phyloP scores from a whole-genome alignment of 192 early-diverging fungal genomes.

The Backusella liffmaniae region DNA sequence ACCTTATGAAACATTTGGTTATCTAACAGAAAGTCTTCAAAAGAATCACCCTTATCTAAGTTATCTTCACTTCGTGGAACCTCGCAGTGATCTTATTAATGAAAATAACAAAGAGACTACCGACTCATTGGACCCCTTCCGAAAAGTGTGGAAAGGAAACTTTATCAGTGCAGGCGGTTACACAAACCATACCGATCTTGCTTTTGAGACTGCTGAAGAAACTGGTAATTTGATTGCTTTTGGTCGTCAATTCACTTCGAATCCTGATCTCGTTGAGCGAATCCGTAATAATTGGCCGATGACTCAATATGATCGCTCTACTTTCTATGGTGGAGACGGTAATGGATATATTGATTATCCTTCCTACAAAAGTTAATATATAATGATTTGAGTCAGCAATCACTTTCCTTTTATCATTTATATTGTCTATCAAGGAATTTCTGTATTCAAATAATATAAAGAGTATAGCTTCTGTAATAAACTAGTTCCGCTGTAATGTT shows the following conservation, averaged over 20 bases:
- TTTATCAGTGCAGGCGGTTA: conserved; percentile 29
- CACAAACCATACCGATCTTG: neutral
- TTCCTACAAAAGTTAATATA: neutral
- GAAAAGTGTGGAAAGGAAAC: conserved; percentile 14
- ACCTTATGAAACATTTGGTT: conserved; percentile 21
- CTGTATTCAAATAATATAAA: neutral
- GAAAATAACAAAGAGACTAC: neutral
- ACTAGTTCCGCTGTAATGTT: neutral
- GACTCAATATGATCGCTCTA: neutral
- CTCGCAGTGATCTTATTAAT: conserved; percentile 9
- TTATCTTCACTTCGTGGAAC: conserved; percentile 35
- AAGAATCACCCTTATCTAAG: conserved; percentile 29
- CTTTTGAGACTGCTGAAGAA: conserved; percentile 16
- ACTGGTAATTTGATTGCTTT: neutral
- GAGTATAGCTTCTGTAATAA: neutral
- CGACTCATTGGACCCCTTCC: conserved; percentile 14
- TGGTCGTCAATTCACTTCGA: conserved; percentile 7
- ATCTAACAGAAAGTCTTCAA: conserved; percentile 22
- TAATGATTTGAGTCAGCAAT: neutral
- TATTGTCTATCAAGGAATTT: neutral
- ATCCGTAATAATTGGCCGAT: neutral
- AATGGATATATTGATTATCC: neutral
- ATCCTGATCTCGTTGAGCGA: conserved; percentile 6
- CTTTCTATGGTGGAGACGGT: neutral
- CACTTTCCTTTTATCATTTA: neutral